Conservation (phyloP, 345 rosid species). For the Salix koriyanagi region DNA sequence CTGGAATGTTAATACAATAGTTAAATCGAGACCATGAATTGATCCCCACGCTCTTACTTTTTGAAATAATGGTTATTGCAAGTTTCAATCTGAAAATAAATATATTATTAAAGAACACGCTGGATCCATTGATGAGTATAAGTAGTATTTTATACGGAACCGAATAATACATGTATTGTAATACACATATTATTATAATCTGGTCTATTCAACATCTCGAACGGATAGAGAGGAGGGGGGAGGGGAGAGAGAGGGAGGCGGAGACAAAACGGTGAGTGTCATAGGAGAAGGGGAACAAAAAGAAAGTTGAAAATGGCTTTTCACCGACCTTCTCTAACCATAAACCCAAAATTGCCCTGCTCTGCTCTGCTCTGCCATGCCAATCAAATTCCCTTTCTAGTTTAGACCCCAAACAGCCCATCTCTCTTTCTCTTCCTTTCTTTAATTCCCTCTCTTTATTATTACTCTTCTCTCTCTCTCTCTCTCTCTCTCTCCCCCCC, state of each 20-base stretch:
- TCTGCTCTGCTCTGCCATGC: neutral
- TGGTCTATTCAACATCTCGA: neutral
- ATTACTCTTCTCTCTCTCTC: no score
- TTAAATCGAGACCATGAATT: no score
- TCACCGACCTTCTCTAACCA: constrained; percentile 32
- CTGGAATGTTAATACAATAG: no score
- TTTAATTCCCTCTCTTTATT: neutral
- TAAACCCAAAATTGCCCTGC: neutral
- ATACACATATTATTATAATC: no score
- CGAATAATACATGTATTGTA: no score
- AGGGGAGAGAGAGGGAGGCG: neutral
- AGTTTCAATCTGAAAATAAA: no score
- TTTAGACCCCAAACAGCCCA: neutral
- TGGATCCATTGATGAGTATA: no score
- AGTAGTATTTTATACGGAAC: no score
- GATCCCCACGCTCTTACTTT: no score
- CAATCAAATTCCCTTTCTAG: constrained; percentile 15
- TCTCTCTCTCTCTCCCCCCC: neutral
- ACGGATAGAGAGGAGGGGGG: neutral
- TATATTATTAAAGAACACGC: no score
- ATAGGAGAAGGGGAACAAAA: constrained; percentile 17
- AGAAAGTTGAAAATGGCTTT: constrained; percentile 36
- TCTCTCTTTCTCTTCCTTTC: neutral
- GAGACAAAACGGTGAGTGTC: constrained; percentile 38
- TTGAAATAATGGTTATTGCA: no score